Evolutionary conservation across 2,329 filamentous ascomycete genomes (phyloP), one percentile per base, ranked within the genome.

Genomic region (Paecilomyces sp.): DNA sequence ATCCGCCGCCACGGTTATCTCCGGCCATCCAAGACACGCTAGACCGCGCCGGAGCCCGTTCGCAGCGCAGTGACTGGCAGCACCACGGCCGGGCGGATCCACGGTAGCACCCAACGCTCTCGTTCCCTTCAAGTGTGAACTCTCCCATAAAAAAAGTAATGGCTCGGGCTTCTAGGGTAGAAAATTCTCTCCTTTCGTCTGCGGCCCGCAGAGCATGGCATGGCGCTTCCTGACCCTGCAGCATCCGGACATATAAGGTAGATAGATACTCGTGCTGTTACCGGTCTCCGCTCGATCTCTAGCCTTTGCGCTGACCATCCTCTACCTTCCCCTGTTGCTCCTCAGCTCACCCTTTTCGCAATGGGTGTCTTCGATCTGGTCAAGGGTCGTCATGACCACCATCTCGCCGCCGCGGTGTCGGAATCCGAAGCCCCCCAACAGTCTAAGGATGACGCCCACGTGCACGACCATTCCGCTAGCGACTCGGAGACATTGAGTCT

Each of bases 401-500:
- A 22, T 22, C 11, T 58, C 24, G 56, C 53, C 1, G 59, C 31
- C n/a, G 50, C 58, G 51, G 25, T 33, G 13, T 31, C 55, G 18
- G 41, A 47, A 18, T 34, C 58, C 7, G 51, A 56, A 8, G 15
- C 54, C 47, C 31, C 52, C 12, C 25, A 50, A 34, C 33, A n/a
- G 4, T 8, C n/a, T 55, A 53, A 28, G 22, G n/a, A 58, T 11
- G 54, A 58, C 3, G n/a, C 57, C n/a, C 56, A 58, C 18, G 33
- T 57, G n/a, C 57, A 57, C 24, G 55, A 63, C 52, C 50, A 47
- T 13, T 52, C 63, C 9, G 59, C 56, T 28, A 62, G 57, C 13
- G 67, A 71, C 34, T 63, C 66, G 3, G 63, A 65, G 13, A 62
- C 62, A 57, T n/a, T 65, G 60, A 70, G 67, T 60, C 59, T 72